Evolutionary conservation across 2,329 filamentous ascomycete genomes (phyloP).

Genomic region (Calonectria leucothoes): DNA sequence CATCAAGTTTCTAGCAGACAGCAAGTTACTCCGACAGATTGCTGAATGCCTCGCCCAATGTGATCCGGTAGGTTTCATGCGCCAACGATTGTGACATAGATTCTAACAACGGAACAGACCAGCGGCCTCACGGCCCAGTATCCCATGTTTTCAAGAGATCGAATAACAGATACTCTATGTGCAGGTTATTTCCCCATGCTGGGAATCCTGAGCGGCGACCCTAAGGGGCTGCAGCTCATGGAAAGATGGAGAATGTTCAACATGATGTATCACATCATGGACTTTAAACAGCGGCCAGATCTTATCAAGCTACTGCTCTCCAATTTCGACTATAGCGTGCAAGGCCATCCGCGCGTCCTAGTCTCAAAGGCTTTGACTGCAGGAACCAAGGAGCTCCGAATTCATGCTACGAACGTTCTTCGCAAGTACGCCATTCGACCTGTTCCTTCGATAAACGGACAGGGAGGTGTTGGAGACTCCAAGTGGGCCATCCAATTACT

Average conservation of each 20-base stretch:
- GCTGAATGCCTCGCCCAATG: slow-evolving; percentile 96
- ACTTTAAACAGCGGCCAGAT: slow-evolving; percentile 90
- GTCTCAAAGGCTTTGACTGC: slow-evolving; percentile 94
- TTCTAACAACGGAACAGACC: slow-evolving; percentile 56
- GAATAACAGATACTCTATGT: slow-evolving; percentile 87
- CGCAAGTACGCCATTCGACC: slow-evolving; percentile 82
- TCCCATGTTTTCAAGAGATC: slow-evolving; percentile 88
- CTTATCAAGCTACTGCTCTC: slow-evolving; percentile 88
- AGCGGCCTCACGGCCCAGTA: slow-evolving; percentile 82
- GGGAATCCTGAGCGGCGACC: slow-evolving; percentile 85
- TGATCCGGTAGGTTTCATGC: slow-evolving; percentile 73
- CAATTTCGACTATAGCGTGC: slow-evolving; percentile 91
- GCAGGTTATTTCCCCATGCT: slow-evolving; percentile 95
- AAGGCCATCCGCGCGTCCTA: slow-evolving; percentile 90
- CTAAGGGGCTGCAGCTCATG: slow-evolving; percentile 86
- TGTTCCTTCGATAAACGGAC: slow-evolving; percentile 50
- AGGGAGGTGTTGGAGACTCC: slow-evolving; percentile 69
- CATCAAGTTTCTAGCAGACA: slow-evolving; percentile 85
- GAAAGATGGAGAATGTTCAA: slow-evolving; percentile 99
- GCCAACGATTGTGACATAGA: slow-evolving; percentile 17
- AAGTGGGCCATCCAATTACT: slow-evolving; percentile 97
- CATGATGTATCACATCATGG: slow-evolving; percentile 99
- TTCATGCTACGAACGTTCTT: slow-evolving; percentile 87
- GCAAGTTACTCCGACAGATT: slow-evolving; percentile 92
- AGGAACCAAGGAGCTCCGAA: slow-evolving; percentile 90